A percentile compares a stretch with the other conserved stretches of the same genome.
phyloP scores from a whole-genome alignment of 129 eudicot genomes.

The Ambrosia trifida region DNA sequence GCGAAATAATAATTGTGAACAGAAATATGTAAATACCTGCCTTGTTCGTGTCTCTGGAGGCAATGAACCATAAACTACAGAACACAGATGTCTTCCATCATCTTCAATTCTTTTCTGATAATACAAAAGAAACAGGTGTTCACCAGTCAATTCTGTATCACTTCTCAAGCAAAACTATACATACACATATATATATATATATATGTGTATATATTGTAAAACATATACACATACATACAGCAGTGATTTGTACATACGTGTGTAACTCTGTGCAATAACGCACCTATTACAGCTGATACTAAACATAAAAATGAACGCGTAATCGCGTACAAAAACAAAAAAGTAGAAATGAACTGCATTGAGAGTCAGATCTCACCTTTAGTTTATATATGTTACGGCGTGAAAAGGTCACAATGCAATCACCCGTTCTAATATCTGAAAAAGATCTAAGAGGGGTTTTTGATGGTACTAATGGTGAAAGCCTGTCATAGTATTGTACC shows the following conservation, averaged over 20 bases:
- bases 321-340: background rate
- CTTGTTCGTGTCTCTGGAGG: constrained; percentile 90
- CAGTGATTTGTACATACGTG: background rate
- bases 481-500: constrained; percentile 80
- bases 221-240: constrained; percentile 3
- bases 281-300: background rate
- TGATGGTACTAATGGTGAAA: constrained; percentile 78
- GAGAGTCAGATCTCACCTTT: constrained; percentile 50
- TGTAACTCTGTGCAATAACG: constrained; percentile 3
- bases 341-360: background rate
- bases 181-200: background rate
- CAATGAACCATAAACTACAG: constrained; percentile 97
- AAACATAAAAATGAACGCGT: background rate
- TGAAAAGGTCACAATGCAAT: constrained; percentile 91
- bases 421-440: constrained; percentile 75
- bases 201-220: background rate
- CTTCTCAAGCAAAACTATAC: background rate
- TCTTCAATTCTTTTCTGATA: constrained; percentile 70
- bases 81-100: constrained; percentile 73
- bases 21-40: constrained; percentile 61
- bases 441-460: constrained; percentile 77
- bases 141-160: background rate
- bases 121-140: constrained; percentile 15
- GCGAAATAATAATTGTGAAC: constrained; percentile 1
- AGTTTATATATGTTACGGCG: constrained; percentile 66